Evolutionary conservation across 495 filamentous ascomycete species (phyloP), one percentile per base, ranked within the genome.

Genomic region (Amphirosellinia nigrospora): DNA sequence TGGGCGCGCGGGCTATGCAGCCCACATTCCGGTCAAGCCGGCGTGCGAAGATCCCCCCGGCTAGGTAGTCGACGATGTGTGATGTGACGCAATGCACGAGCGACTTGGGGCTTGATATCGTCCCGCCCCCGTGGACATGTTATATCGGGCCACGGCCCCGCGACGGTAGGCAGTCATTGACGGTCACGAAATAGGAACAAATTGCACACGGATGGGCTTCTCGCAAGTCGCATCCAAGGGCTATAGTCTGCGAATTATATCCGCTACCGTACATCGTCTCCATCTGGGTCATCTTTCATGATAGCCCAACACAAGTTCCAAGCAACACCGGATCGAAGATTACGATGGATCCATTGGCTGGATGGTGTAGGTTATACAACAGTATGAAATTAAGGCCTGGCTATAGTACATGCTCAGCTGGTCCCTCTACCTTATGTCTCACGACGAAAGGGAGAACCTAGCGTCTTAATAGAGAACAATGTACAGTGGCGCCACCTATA

Each of bases 41-140:
- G 45, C 19, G 45, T 62, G n/a, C 23, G 66, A 68, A 68, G 53
- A 58, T 48, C 15, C 43, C 43, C 55, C 55, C n/a, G n/a, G n/a
- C n/a, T n/a, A 55, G 66, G 50, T 68, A n/a, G 41, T 61, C 15
- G 55, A 60, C 30, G 9, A 60, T 32, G 36, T 45, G 13, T 21
- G 9, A 60, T 32, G 36, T 45, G 13, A 53, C 58, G 32, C 39
- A 13, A 21, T 61, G 50, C n/a, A 30, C 26, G 21, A 48, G 26
- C 32, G 23, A 11, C 19, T 62, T 11, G n/a, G n/a, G n/a, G n/a
- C n/a, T 59, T 62, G n/a, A n/a, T 39, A 38, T 62, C 36, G 34
- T 21, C 66, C 36, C 55, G 45, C 52, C 32, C 66, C 36, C 55
- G 45, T 61, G 45, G 66, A 30, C 52, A 19, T 59, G 16, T 46